Conservation (phyloP, 2,329 filamentous ascomycete species). For the Daldinia eschscholtzii region DNA sequence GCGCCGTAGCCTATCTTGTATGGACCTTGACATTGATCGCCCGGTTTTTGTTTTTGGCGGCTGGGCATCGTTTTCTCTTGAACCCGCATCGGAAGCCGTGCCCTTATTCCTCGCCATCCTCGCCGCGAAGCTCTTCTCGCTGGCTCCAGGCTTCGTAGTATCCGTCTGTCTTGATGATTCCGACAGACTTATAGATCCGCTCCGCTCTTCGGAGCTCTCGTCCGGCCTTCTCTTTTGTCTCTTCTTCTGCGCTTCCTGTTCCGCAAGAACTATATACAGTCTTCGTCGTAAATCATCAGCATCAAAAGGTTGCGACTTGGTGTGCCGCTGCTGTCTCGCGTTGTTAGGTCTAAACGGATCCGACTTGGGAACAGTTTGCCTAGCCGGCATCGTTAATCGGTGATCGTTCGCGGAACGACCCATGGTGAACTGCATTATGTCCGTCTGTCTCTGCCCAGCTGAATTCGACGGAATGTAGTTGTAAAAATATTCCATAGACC, state of each 20-base stretch:
- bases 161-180: conserved; percentile 2
- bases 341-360: conserved; percentile 29
- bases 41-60: conserved; percentile 24
- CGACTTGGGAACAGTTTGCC: conserved; percentile 30
- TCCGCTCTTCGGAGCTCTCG: conserved; percentile 30
- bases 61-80: conserved; percentile 14
- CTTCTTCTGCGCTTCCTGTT: conserved; percentile 61
- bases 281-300: conserved; percentile 67
- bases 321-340: conserved; percentile 27
- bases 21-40: conserved; percentile 37
- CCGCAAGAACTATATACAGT: conserved; percentile 63
- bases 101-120: conserved; percentile 28
- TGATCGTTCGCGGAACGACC: conserved; percentile 27
- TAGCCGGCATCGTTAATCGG: conserved; percentile 10
- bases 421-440: conserved; percentile 42
- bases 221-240: conserved; percentile 50
- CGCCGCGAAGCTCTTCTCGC: conserved; percentile 35
- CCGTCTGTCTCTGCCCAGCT: conserved; percentile 9
- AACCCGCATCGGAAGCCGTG: background rate
- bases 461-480: conserved; percentile 3
- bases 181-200: conserved; percentile 8
- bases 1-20: conserved; percentile 44
- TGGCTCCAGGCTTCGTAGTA: conserved; percentile 27
- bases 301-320: conserved; percentile 60
- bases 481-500: conserved; percentile 8